Base-by-base conservation (phyloP, 2,329 filamentous ascomycete species). In the Cercospora berteroae region DNA sequence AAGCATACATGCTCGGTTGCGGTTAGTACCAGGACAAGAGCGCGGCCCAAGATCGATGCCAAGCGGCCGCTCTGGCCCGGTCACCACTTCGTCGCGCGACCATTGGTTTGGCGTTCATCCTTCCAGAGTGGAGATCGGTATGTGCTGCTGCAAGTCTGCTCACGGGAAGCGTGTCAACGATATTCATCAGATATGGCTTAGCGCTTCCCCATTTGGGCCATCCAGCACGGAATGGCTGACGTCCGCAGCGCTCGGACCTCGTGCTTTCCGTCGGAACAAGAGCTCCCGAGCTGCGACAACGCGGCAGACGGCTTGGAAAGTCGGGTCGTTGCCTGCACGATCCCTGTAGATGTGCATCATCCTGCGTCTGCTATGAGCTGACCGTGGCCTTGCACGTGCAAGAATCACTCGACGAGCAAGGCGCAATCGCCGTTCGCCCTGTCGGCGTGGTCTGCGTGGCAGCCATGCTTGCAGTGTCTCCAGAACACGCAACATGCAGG, bases 1-100 rank as follows among this genome's bases (percentile, higher is more conserved):
- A 61, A 67, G 61, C 65, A 64, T 67, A 67, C 61, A 33, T 23
- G 55, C 42, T 67, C 29, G 44, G 39, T 57, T 64, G 18, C 12
- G 50, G 56, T 36, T 64, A 60, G 48, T 27, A 20, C 29, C 27
- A 33, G 10, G 8, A 16, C n/a, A 12, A 58, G 29, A 23, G 1
- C 5, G 18, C 55, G 55, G 48, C 23, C n/a, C 27, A 58, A 58
- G 55, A 58, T 31, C 4, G n/a, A 58, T 18, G 55, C 55, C 55
- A 58, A 58, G 55, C n/a, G 6, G 8, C 27, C 9, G 8, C 6
- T 36, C n/a, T 36, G 10, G 31, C 55, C 31, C 55, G 29, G 27
- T 57, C 27, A 10, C 16, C 4, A 31, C 29, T n/a, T 18, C 20
- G 25, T 57, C 9, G 18, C n/a, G 25, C 18, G 10, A 5, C 8